Percentiles rank a stretch among this genome's conserved stretches.
Conservation (phyloP, 1,284 basidiomycete genomes). For the Ganoderma boninense region DNA sequence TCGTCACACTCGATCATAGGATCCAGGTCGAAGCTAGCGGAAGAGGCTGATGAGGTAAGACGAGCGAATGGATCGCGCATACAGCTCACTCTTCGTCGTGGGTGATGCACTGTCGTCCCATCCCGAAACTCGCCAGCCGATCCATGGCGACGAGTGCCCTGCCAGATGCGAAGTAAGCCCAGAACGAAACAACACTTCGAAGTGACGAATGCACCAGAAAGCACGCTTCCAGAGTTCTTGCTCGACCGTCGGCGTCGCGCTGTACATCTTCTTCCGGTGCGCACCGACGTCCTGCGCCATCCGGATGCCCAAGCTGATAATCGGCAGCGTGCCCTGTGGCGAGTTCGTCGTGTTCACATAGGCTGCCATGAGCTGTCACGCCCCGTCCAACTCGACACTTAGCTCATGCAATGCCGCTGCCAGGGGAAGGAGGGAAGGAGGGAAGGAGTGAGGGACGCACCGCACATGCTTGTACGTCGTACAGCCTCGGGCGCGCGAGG, state of each 20-base stretch:
- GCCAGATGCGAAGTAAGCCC: background rate
- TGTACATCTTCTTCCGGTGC: constrained; percentile 48
- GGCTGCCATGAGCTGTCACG: constrained; percentile 36
- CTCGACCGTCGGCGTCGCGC: constrained; percentile 40
- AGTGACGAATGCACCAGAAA: no score
- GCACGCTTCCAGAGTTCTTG: constrained; percentile 66
- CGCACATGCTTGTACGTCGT: constrained; percentile 71
- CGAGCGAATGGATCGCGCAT: background rate
- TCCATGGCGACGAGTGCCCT: constrained; percentile 73
- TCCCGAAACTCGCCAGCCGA: constrained; percentile 67
- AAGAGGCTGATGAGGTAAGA: background rate
- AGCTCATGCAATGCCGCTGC: background rate
- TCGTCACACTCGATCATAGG: constrained; percentile 68
- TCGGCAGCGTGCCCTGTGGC: constrained; percentile 47
- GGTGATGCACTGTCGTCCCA: constrained; percentile 84
- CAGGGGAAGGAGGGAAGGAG: no score
- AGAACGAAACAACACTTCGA: no score
- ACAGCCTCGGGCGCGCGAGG: constrained; percentile 63
- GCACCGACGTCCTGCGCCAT: constrained; percentile 54
- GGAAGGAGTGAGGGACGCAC: constrained; percentile 11
- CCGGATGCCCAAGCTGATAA: constrained; percentile 58
- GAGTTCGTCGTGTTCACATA: constrained; percentile 41
- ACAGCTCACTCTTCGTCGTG: constrained; percentile 85
- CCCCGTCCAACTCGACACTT: background rate
- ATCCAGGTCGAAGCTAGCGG: constrained; percentile 62